Conservation (phyloP, 148 eudicot genomes). For the Chenopodium album region DNA sequence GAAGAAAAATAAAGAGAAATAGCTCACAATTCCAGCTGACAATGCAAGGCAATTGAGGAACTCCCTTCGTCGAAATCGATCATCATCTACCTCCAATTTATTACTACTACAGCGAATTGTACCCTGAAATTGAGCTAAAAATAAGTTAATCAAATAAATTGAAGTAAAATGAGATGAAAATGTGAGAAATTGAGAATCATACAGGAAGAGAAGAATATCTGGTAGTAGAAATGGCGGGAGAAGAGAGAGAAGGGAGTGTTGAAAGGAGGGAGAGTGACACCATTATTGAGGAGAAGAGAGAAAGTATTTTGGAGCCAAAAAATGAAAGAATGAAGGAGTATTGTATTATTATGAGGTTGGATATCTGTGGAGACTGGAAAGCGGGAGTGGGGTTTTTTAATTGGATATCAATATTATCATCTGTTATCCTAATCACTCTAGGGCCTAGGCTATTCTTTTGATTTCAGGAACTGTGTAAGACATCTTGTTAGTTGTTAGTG, state of each 20-base stretch:
- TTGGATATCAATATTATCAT: neutral
- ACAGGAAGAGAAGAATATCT: constrained; percentile 39
- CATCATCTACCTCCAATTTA: constrained; percentile 40
- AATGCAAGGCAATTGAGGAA: constrained; percentile 56
- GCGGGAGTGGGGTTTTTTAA: constrained; percentile 29
- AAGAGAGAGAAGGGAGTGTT: constrained; percentile 53
- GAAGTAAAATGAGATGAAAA: neutral
- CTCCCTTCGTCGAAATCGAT: constrained; percentile 54
- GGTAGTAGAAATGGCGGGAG: constrained; percentile 27
- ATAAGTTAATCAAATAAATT: neutral
- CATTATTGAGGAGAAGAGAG: constrained; percentile 28
- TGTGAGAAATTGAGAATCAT: constrained; percentile 20
- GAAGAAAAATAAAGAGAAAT: neutral
- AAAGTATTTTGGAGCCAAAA: neutral
- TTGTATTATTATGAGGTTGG: neutral
- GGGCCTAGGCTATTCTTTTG: too few relatives aligned
- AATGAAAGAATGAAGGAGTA: neutral
- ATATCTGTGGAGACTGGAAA: constrained; percentile 20
- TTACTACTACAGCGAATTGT: constrained; percentile 42
- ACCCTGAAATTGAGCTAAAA: constrained; percentile 35
- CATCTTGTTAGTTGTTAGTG: too few relatives aligned
- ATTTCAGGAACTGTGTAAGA: too few relatives aligned
- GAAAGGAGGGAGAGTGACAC: constrained; percentile 61
- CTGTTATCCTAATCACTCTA: constrained; percentile 11
- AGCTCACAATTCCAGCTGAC: constrained; percentile 59